Conservation (phyloP, 2,329 filamentous ascomycete species). For the Pseudocercospora fijiensis region DNA sequence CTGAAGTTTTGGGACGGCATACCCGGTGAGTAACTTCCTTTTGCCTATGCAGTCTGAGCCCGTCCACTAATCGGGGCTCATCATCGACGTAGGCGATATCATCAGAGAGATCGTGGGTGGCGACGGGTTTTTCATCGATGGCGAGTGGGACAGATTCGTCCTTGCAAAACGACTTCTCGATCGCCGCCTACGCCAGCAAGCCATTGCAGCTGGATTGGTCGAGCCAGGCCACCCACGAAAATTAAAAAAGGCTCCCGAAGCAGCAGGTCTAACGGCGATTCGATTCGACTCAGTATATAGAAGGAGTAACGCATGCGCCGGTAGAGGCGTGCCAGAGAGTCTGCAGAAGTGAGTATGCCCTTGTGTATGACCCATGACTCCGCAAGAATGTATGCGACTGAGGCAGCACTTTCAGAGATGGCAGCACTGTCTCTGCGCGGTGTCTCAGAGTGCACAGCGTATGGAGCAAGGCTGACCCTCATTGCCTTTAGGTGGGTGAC, state of each 20-base stretch:
- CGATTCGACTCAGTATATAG: conserved; percentile 56
- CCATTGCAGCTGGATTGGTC: conserved; percentile 50
- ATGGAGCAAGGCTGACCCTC: too few species aligned
- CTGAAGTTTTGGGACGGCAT: conserved; percentile 57
- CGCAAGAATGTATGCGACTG: too few species aligned
- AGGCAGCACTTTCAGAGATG: too few species aligned
- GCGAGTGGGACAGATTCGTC: conserved; percentile 59
- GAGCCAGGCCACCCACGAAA: conserved; percentile 45
- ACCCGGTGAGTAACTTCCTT: conserved; percentile 40
- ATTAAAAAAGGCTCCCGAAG: conserved; percentile 49
- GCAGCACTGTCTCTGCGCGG: too few species aligned
- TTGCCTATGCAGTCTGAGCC: background rate
- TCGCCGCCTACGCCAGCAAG: conserved; percentile 49
- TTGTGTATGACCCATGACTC: too few species aligned
- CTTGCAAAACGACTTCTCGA: conserved; percentile 56
- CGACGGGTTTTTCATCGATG: conserved; percentile 59
- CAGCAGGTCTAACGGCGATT: conserved; percentile 51
- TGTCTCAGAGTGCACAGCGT: too few species aligned
- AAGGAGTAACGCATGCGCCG: conserved; percentile 42
- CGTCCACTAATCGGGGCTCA: background rate
- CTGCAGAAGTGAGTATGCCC: conserved; percentile 38
- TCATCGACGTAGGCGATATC: conserved; percentile 45
- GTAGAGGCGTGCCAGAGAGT: conserved; percentile 44
- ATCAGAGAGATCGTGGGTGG: conserved; percentile 59
- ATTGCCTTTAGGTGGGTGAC: conserved; percentile 43